phyloP scores from a whole-genome alignment of 2,329 filamentous ascomycete species.

The Paecilomyces niveus region DNA sequence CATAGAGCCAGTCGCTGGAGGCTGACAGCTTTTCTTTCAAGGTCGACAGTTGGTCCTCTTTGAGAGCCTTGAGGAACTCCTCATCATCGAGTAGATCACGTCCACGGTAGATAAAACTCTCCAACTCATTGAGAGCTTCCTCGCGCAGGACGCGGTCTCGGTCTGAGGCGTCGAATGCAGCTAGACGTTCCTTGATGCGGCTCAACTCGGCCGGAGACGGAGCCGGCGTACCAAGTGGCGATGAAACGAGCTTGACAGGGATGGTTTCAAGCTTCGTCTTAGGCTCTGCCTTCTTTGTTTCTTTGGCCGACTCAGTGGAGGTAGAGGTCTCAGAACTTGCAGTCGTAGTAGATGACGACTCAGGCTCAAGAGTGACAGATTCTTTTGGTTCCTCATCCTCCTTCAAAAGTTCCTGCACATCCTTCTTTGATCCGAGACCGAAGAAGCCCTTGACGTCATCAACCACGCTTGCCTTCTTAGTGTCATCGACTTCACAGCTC shows the following conservation, averaged over 20 bases:
- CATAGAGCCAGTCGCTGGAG: constrained; percentile 85
- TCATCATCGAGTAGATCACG: constrained; percentile 76
- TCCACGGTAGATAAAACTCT: constrained; percentile 83
- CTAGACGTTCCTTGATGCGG: constrained; percentile 63
- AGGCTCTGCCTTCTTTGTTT: constrained; percentile 27
- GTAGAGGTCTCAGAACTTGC: constrained; percentile 40
- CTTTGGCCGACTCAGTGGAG: constrained; percentile 43
- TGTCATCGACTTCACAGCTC: constrained; percentile 73
- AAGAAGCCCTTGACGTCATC: constrained; percentile 96
- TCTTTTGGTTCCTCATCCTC: constrained; percentile 51
- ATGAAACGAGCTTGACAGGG: constrained; percentile 44
- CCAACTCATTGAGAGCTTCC: constrained; percentile 86
- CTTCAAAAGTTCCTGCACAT: constrained; percentile 64
- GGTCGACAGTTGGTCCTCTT: constrained; percentile 56
- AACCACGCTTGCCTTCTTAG: constrained; percentile 71
- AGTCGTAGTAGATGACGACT: constrained; percentile 40
- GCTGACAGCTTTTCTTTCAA: constrained; percentile 62
- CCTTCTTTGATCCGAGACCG: constrained; percentile 86
- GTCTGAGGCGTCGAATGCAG: constrained; percentile 82
- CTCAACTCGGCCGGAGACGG: constrained; percentile 30
- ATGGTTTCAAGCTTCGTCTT: constrained; percentile 47
- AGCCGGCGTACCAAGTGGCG: constrained; percentile 36
- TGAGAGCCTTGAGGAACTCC: constrained; percentile 65
- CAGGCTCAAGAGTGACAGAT: constrained; percentile 39
- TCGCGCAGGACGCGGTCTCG: constrained; percentile 67